Base-by-base conservation (phyloP, 768 basidiomycete species). In the Gymnopilus dilepis region DNA sequence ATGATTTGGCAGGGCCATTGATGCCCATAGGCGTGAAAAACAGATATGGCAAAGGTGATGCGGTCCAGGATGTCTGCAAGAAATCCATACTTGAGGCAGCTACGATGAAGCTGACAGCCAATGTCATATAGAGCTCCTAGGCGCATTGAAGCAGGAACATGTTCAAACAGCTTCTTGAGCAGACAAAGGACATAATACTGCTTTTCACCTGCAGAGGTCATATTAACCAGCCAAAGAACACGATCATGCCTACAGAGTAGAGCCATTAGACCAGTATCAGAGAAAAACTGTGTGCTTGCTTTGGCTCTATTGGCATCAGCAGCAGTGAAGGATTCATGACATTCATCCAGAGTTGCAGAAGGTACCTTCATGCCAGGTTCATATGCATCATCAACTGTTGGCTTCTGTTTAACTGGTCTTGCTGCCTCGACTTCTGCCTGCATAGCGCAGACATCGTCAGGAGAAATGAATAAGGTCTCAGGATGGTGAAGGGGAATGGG, bases 1-100 rank as follows among this genome's bases (percentile, higher is more conserved):
- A 74, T 60, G 2, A 77, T 17, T 42, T 77, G 75, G 56, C 76
- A 78, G 12, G 73, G 64, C 77, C 78, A 78, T 38, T 75, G 70
- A 55, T 80, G 79, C 1, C 77, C 75, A 58, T 75, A 79, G 0
- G 75, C 75, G 69, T 80, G 79, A 64, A 80, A 76, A 0, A 77
- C 74, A 0, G 75, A 71, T 1, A 75, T 72, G 1, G 66, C 72
- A 48, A 73, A 78, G 1, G 47, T 19, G 4, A 79, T 52, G 0
- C 72, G 65, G 6, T 59, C 17, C 3, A 71, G 47, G 22, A 71
- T 62, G 1, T 68, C 58, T 0, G 59, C 45, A 1, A 76, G 41
- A 58, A 77, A 74, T 6, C 65, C 65, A 62, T 68, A 72, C 47
- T 69, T 72, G 3, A 59, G 34, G 21, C 67, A 70, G 34, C 68